Evolutionary conservation across 352 stramenopile genomes (phyloP), one percentile per base, ranked within the genome.

Genomic region (Hyaloperonospora brassicae): DNA sequence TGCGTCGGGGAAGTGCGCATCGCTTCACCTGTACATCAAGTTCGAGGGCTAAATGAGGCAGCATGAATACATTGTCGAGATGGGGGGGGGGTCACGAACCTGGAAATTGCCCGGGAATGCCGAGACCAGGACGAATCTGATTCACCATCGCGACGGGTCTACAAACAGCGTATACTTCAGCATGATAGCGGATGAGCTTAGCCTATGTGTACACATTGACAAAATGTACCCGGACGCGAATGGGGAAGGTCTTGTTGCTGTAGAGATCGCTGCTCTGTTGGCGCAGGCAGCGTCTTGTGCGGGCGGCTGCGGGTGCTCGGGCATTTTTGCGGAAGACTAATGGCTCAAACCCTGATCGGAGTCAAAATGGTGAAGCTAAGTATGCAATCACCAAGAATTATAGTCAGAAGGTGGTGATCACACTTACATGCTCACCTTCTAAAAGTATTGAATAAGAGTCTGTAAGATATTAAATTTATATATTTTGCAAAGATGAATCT

Each of bases 1-100:
- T 87, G 77, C 38, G 74, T 84, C 25, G 72, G 73, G 5, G 68
- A 62, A 27, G 70, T 43, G 13, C 72, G 72, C 31, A 79, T 65
- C 0, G 68, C 64, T 40, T 70, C 57, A 13, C 68, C 75, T 82
- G 25, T 13, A 38, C 21, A 41, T 22, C 22, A 38, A 59, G 27
- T 10, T 45, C 7, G 52, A 52, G 2, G 13, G 34, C 3, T 41
- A 25, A 2, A 34, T 54, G n/a, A 14, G 56, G n/a, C 7, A 38
- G 43, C 30, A 57, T 11, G 27, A n/a, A 21, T 2, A 40, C 4
- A 36, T 31, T 2, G 6, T 21, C 40, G 21, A 31, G n/a, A 21
- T 36, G 3, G 14, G 34, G 36, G 21, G 14, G 42, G 17, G 34
- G 46, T 10, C 34, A 21, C 22, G 10, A 12, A 61, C 68, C 64